A percentile compares a stretch with the other conserved stretches of the same genome.
Conservation (phyloP, 2,329 filamentous ascomycete species). For the Epichloe scottii region DNA sequence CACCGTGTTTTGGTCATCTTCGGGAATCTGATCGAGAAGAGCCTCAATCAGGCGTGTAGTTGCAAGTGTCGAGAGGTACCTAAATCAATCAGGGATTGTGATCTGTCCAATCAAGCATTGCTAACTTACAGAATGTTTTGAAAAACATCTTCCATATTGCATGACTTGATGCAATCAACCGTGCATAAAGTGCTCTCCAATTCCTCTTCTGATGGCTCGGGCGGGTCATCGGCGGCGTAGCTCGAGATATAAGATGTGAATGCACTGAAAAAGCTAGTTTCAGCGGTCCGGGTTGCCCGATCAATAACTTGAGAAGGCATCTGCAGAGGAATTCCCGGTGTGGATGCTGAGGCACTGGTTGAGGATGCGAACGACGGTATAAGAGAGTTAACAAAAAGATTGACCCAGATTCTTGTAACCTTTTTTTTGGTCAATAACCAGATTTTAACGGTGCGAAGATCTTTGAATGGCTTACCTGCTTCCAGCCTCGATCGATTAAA, state of each 20-base stretch:
- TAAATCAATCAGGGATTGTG: slow-evolving; percentile 10
- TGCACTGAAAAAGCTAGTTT: slow-evolving; percentile 81
- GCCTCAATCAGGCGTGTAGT: slow-evolving; percentile 42
- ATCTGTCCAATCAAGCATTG: neutral
- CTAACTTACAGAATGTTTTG: slow-evolving; percentile 61
- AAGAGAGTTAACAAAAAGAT: slow-evolving; percentile 90
- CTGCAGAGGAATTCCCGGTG: slow-evolving; percentile 78
- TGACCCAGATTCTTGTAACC: slow-evolving; percentile 85
- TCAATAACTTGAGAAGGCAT: slow-evolving; percentile 89
- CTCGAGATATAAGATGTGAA: slow-evolving; percentile 97
- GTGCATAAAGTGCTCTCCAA: slow-evolving; percentile 90
- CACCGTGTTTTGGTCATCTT: slow-evolving; percentile 63
- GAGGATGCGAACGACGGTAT: slow-evolving; percentile 66
- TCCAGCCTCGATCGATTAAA: slow-evolving; percentile 66
- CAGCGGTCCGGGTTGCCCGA: slow-evolving; percentile 61
- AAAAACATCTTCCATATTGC: slow-evolving; percentile 71
- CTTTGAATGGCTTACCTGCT: slow-evolving; percentile 45
- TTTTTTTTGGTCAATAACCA: slow-evolving; percentile 24
- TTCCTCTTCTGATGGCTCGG: slow-evolving; percentile 93
- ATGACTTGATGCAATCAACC: slow-evolving; percentile 86
- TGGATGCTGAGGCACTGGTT: slow-evolving; percentile 50
- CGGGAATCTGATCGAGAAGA: slow-evolving; percentile 73
- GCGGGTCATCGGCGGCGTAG: slow-evolving; percentile 94
- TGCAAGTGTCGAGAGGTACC: slow-evolving; percentile 24
- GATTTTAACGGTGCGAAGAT: neutral